Percentiles rank a stretch among this genome's conserved stretches.
These are phyloP conservation scores for Lignosus rhinocerotis DNA, from an alignment of 1,284 basidiomycete genomes.

Conservation along the genomic window DNA sequence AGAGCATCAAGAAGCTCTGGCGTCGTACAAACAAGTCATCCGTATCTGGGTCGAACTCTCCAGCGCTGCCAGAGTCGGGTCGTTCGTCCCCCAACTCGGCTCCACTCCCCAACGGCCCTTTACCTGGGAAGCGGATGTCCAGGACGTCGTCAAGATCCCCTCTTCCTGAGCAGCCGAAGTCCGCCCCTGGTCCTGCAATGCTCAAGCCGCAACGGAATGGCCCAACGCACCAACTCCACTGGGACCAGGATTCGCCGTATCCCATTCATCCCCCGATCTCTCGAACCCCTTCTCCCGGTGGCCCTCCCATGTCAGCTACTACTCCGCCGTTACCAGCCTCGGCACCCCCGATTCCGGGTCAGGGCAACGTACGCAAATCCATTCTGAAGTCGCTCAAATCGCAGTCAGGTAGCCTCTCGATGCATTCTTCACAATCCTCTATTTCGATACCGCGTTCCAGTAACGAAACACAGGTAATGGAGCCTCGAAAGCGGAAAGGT, in stretches of 20 bases:
- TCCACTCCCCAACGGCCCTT: constrained; percentile 29
- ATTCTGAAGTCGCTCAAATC: constrained; percentile 67
- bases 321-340: constrained; percentile 26
- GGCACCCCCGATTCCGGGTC: constrained; percentile 26
- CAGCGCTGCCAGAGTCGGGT: constrained; percentile 27
- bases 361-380: constrained; percentile 54
- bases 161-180: constrained; percentile 22
- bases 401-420: constrained; percentile 34
- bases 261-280: constrained; percentile 40
- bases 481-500: constrained; percentile 37
- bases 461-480: constrained; percentile 30
- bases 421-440: constrained; percentile 27
- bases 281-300: constrained; percentile 22
- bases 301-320: constrained; percentile 28
- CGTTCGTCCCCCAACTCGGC: constrained; percentile 33
- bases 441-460: constrained; percentile 33
- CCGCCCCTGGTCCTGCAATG: constrained; percentile 18
- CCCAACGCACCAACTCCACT: constrained; percentile 48
- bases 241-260: constrained; percentile 69
- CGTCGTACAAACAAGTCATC: constrained; percentile 59
- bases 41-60: constrained; percentile 26
- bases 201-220: constrained; percentile 26
- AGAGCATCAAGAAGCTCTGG: constrained; percentile 72
- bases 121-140: constrained; percentile 10
- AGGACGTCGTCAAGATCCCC: constrained; percentile 27